These are phyloP conservation scores for Erysimum pusillum DNA, from an alignment of 441 rosid species.

Conservation along the genomic window DNA sequence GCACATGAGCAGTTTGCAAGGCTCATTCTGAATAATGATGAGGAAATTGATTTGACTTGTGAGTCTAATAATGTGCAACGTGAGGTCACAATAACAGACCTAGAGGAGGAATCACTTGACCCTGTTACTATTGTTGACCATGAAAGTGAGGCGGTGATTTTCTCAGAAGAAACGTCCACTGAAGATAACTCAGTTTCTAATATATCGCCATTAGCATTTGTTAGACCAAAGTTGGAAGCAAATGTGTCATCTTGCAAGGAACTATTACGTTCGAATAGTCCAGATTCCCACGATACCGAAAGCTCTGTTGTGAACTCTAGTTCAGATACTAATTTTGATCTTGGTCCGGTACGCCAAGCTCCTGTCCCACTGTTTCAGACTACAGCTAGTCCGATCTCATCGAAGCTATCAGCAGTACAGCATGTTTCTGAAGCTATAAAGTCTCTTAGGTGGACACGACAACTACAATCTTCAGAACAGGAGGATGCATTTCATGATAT, in stretches of 20 bases:
- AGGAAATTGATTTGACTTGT: constrained; percentile 66
- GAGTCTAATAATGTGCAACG: constrained; percentile 67
- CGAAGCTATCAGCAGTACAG: constrained; percentile 86
- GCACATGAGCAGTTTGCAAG: constrained; percentile 98
- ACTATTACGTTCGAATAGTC: constrained; percentile 43
- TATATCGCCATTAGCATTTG: constrained; percentile 49
- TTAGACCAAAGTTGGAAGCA: constrained; percentile 53
- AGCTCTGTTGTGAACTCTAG: constrained; percentile 41
- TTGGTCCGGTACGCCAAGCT: constrained; percentile 50
- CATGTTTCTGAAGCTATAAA: constrained; percentile 98
- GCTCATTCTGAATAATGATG: constrained; percentile 78
- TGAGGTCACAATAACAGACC: constrained; percentile 63
- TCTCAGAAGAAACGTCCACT: constrained; percentile 47
- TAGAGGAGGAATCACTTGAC: constrained; percentile 63
- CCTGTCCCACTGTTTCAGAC: background rate
- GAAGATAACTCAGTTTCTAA: constrained; percentile 39
- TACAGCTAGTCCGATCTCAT: constrained; percentile 69
- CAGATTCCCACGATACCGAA: constrained; percentile 46
- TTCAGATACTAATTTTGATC: constrained; percentile 50
- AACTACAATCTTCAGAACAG: constrained; percentile 70
- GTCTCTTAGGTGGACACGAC: constrained; percentile 92
- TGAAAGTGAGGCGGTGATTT: constrained; percentile 48
- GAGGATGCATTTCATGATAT: constrained; percentile 50
- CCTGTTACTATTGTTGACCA: constrained; percentile 50
- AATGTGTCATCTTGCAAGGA: constrained; percentile 41